Evolutionary conservation across 495 filamentous ascomycete genomes (phyloP), one percentile per base, ranked within the genome.

Genomic region (Aspergillus haitiensis): DNA sequence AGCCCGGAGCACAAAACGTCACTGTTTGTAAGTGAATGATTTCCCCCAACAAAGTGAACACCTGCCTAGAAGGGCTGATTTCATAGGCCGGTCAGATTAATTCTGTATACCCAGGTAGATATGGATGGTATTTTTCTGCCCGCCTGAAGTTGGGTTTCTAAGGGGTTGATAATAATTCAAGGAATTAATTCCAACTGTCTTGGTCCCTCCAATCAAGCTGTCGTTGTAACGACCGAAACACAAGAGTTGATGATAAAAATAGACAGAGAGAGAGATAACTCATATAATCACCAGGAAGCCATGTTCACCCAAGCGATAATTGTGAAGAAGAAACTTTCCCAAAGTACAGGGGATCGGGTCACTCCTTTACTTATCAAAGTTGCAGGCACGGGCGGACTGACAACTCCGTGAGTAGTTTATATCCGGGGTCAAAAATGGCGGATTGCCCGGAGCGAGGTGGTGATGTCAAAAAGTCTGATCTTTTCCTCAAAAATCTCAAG

Each of bases 1-100:
- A 68, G 45, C 51, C 39, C 34, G 49, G 7, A 27, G 46, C 55
- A 49, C 51, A 42, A 54, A 60, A 68, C 62, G 61, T 67, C 64
- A 58, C 65, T 55, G 32, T 51, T 35, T 35, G 15, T 39, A 47
- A 45, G 11, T 27, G 32, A 12, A 37, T 13, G 16, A 44, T 55
- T 5, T 51, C 27, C 44, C 35, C 50, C 54, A 62, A 57, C 53
- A 57, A 53, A 53, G 35, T 18, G 7, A 58, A 58, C 50, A 62
- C 52, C 59, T 61, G 59, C 45, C 4, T 6, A n/a, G 27, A 45
- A 45, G 52, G 27, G 45, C 12, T 15, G 44, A 55, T 61, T 33
- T 32, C 35, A 60, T 60, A 60, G 58, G 58, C 35, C 33, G 36
- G 21, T 51, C 48, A 32, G 21, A 51, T 7, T 32, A 34, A 34